phyloP scores from a whole-genome alignment of 768 basidiomycete genomes.

The Mycena epipterygia region DNA sequence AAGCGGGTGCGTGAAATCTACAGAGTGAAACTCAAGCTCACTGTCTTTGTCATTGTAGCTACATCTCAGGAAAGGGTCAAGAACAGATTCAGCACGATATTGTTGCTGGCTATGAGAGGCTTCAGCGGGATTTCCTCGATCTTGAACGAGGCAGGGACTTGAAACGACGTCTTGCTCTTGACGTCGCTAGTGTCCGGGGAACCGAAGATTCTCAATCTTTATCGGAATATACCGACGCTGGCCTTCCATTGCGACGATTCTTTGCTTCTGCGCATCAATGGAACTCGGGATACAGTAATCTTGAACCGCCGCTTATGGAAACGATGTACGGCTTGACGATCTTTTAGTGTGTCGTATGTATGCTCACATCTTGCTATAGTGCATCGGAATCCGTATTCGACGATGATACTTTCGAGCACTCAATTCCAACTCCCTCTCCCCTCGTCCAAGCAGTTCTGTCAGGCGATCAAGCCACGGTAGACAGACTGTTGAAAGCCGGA shows the following conservation, averaged over 20 bases:
- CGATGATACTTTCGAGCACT: background rate
- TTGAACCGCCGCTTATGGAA: background rate
- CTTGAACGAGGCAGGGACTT: no score
- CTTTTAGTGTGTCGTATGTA: background rate
- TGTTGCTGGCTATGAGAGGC: background rate
- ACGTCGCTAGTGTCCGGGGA: no score
- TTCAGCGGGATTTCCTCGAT: no score
- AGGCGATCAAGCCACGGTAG: conserved; percentile 3
- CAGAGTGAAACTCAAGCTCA: background rate
- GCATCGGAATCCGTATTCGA: background rate
- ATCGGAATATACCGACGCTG: background rate
- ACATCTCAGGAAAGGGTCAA: no score
- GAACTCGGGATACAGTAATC: background rate
- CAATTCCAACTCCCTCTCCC: background rate
- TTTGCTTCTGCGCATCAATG: conserved; percentile 9
- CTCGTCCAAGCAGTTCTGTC: conserved; percentile 3
- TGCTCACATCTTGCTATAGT: conserved; percentile 1
- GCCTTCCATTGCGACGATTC: conserved; percentile 4
- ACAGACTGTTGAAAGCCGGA: conserved; percentile 6
- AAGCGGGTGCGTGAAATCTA: conserved; percentile 1
- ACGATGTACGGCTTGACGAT: background rate
- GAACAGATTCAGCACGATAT: conserved; percentile 2
- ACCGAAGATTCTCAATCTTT: conserved; percentile 3
- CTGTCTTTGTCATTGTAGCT: background rate
- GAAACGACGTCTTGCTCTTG: no score